phyloP scores from a whole-genome alignment of 2,329 filamentous ascomycete genomes.

The Alternaria rosae region DNA sequence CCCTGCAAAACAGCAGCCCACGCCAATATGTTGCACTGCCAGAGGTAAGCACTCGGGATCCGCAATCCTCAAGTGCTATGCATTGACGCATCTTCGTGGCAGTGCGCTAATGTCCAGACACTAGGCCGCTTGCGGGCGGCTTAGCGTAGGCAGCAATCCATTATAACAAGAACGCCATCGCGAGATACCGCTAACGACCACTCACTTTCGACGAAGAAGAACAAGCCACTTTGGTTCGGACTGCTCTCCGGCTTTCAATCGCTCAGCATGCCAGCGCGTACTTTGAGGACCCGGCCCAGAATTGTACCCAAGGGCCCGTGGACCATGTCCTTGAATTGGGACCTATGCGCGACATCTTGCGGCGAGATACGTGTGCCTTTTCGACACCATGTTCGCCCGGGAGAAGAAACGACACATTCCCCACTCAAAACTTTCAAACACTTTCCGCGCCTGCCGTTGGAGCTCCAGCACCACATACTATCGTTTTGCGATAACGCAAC shows the following conservation, averaged over 20 bases:
- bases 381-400: neutral
- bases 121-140: too few relatives aligned
- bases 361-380: neutral
- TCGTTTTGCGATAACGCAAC: slow-evolving; percentile 16
- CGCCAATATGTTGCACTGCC: too few relatives aligned
- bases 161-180: too few relatives aligned
- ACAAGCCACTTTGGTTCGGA: too few relatives aligned
- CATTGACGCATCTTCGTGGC: too few relatives aligned
- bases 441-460: slow-evolving; percentile 15
- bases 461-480: slow-evolving; percentile 19
- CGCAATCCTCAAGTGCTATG: neutral
- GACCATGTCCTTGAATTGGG: neutral
- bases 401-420: neutral
- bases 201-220: too few relatives aligned
- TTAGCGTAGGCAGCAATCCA: too few relatives aligned
- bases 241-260: too few relatives aligned
- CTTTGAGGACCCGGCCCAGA: neutral
- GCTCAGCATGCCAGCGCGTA: neutral
- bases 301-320: neutral
- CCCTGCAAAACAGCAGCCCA: neutral
- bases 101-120: too few relatives aligned
- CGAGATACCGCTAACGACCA: too few relatives aligned
- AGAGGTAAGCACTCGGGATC: too few relatives aligned
- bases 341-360: neutral
- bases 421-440: neutral